Base-by-base conservation (phyloP, 345 rosid species). In the Syzygium oleosum region DNA sequence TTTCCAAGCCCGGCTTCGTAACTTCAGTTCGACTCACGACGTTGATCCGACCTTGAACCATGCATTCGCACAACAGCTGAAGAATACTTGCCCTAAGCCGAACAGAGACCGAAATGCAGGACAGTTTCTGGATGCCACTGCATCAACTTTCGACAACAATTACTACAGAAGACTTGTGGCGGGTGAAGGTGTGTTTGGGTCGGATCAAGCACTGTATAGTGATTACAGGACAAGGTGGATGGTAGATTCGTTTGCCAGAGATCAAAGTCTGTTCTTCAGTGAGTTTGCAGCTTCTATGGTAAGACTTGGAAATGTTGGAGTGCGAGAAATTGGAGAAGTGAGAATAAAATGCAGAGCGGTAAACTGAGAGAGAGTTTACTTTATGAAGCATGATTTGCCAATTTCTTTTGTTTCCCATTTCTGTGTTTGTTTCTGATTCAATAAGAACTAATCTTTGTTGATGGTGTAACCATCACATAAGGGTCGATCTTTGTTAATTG, bases 231-330 rank as follows among this genome's bases (percentile, higher is more conserved):
- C 96, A 7, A 91, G 86, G 89, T 89, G 96, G 95, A 91, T 94
- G 38, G 98, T 95, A 16, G 92, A 94, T 90, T 88, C 87, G 31
- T 96, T 91, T 90, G 94, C 96, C 31, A 84, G 25, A 84, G 95
- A 94, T 91, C 93, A 96, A 87, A 90, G 73, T 46, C 89, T 94
- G 88, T 96, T 96, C 93, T 94, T 94, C 84, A 91, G 88, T 86
- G 98, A 94, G 90, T 95, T 97, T 86, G 94, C 91, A 6, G 88
- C 90, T 77, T 92, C 98, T 9, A 96, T 95, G 97, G 93, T 94
- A 87, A 95, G 93, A 84, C 94, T 95, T 63, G 97, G 98, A 87
- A 95, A 93, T 90, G 92, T 94, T 51, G 95, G 96, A 46, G 94
- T 94, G 21, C 87, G 89, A 52, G 94, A 94, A 90, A 87, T 87